Base-by-base conservation (phyloP, 371 early-diverging fungal genomes). In the Lichtheimia hyalospora region DNA sequence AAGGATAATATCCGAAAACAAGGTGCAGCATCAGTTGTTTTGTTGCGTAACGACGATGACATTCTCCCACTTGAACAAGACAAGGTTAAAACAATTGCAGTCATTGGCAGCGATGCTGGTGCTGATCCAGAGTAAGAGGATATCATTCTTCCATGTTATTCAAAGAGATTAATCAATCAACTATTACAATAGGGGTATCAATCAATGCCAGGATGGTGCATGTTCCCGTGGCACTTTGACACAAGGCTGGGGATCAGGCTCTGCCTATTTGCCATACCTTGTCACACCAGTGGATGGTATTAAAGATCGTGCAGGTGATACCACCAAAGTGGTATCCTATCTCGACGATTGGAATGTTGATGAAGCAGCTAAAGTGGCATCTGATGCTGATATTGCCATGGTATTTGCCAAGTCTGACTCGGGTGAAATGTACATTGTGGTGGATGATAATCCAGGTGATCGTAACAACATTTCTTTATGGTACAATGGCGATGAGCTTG, bases 201-300 rank as follows among this genome's bases (percentile, higher is more conserved):
- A 68, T 16, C 52, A 60, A 3, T 74, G 73, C 15, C 41, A 23
- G 15, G 64, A 63, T 43, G 61, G 65, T 27, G 66, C 68, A 8
- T 74, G 73, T 54, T 60, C 52, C 25, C 51, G 41, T 34, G 89
- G 86, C 12, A 83, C 81, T 2, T 62, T 88, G 14, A 82, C 86
- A 48, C 71, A 74, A 64, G 87, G 87, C 16, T 84, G 87, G 83
- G 89, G 89, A 0, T 83, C 83, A 27, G 89, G 89, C 48, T 74
- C 84, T 15, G 63, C 79, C 24, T 56, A 66, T 16, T 84, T 77
- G 67, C 82, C 86, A 14, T 87, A 85, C 60, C 44, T 86, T n/a
- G 69, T 85, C 51, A 73, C 77, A 12, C 70, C 70, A 40, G 46
- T 65, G 16, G 58, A 61, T 55, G 84, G 80, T 20, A 76, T 87